Base-by-base conservation (phyloP, 2,329 filamentous ascomycete species). In the Colletotrichum lini region DNA sequence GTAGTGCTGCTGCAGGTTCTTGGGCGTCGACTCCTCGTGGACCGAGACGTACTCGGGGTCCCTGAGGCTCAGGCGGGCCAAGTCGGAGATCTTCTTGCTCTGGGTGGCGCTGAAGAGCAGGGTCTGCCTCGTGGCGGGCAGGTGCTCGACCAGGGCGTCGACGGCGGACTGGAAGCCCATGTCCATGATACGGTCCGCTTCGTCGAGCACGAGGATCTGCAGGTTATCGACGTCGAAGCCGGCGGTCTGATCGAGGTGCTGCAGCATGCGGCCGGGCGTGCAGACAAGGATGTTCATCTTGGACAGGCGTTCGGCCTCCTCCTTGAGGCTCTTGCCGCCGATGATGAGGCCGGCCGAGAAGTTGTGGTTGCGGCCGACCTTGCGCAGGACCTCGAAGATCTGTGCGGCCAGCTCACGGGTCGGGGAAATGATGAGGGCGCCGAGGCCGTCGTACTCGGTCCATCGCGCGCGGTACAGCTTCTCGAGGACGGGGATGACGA, bases 281-380 rank as follows among this genome's bases (percentile, higher is more conserved):
- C 95, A 97, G 12, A 99, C 94, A 35, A 99, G 84, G 58, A 99
- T 98, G 79, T 98, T 99, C 96, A 99, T 98, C 74, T 94, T 90
- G 3, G 90, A 90, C 72, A 99, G 80, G 44, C 95, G 89, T 76
- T 97, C 94, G 30, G 94, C 91, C 83, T 99, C 90, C 77, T 98
- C 95, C 78, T 93, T 92, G 77, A 98, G 79, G 79, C 89, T 95
- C 86, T 97, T 98, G 50, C 96, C 96, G 50, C 96, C 96, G 76
- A 98, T 98, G 12, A 99, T 90, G 76, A 98, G 83, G 0, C 96
- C 96, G 0, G 96, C 96, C 0, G 96, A 97, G 80, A 98, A 98
- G 72, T 90, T 87, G 81, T 99, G 96, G 69, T 96, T 91, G 67
- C 94, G 90, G 54, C 96, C 96, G 69, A 99, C 90, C 81, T 97